Base-by-base conservation (phyloP, 768 basidiomycete species). In the Crassisporium funariophilum region DNA sequence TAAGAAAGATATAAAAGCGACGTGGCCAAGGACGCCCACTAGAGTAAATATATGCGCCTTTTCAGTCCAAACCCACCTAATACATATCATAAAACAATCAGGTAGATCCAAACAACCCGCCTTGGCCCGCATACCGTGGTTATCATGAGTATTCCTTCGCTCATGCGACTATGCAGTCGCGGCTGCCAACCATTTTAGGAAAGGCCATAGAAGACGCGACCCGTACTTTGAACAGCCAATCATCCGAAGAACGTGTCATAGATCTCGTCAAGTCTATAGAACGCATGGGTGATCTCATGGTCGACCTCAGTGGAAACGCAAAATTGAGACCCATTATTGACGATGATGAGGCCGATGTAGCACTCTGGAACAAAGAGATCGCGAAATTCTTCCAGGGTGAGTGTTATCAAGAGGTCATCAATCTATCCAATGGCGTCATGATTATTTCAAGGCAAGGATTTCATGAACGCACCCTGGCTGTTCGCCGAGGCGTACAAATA, bases 281-380 rank as follows among this genome's bases (percentile, higher is more conserved):
- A 53, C 79, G 95, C 52, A 91, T 97, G 90, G 89, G 91, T 47
- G 76, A 79, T 16, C 81, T 98, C 53, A 94, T 95, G 90, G 77
- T 74, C 9, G 91, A 95, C 62, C 73, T 95, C 47, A 89, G 88
- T 58, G 82, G 79, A 0, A 92, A 93, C 59, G 81, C 83, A 9
- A 91, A 90, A 63, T 75, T 95, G 9, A 73, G 94, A 10, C 91
- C 91, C 23, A 91, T 97, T 59, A 69, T 91, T 23, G 95, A 97
- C 64, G 95, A 97, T 59, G 83, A 79, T 42, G 94, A 94, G 62
- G 93, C 83, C 7, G 95, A 97, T 52, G 88, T 98, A 22, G 86
- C 92, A 5, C 76, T 97, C 6, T 98, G 94, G 95, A 98, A 98
- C 71, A 95, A 97, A 64, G 91, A 93, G 65, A 95, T 95, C 37